Conservation (phyloP, 306 rosid genomes). For the Quercus rubra region DNA sequence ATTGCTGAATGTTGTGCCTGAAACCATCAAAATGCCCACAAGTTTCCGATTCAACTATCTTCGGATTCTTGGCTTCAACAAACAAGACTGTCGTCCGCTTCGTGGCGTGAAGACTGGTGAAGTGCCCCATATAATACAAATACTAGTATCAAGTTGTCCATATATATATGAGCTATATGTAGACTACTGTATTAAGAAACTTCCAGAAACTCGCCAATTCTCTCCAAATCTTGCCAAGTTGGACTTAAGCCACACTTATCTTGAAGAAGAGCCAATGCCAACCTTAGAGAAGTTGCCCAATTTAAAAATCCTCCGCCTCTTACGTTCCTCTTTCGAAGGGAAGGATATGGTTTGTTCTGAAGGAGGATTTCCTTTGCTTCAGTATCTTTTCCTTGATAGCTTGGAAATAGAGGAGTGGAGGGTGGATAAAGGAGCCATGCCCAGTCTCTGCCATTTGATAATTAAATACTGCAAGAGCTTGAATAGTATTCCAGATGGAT, state of each 20-base stretch:
- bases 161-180: rapidly evolving
- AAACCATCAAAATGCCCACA: not conserved
- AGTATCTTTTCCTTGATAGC: rapidly evolving
- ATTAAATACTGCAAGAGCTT: no score
- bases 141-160: not conserved
- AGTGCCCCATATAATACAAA: not conserved
- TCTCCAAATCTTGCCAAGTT: conserved; percentile 25
- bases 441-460: no score
- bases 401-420: no score
- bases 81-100: no score
- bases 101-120: not conserved
- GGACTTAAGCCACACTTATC: rapidly evolving
- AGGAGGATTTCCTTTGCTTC: no score
- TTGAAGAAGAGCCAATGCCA: not conserved
- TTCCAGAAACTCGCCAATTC: not conserved
- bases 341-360: no score
- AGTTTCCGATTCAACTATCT: not conserved
- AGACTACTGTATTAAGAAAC: not conserved
- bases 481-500: no score
- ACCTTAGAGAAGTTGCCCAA: not conserved
- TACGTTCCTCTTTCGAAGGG: rapidly evolving
- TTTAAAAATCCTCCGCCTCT: not conserved
- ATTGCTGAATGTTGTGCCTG: not conserved
- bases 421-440: no score
- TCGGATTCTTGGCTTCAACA: not conserved